phyloP scores from a whole-genome alignment of 2,329 filamentous ascomycete genomes.

The Colletotrichum navitas region DNA sequence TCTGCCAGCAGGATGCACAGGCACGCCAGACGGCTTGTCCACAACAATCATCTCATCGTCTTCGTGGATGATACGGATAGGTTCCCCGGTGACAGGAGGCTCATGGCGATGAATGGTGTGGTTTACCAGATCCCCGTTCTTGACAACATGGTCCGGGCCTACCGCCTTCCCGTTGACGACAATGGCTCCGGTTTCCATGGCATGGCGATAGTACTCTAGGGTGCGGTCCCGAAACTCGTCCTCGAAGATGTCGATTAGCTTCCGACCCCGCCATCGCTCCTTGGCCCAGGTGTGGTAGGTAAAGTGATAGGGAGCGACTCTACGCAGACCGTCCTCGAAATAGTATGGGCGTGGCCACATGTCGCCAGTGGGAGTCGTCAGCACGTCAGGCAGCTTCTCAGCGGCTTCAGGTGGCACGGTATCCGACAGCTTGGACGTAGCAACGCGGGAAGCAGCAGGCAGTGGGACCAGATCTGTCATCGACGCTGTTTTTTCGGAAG shows the following conservation, averaged over 20 bases:
- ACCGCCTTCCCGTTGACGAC: constrained; percentile 82
- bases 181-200: constrained; percentile 85
- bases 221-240: constrained; percentile 93
- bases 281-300: constrained; percentile 98
- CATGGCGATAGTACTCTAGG: constrained; percentile 85
- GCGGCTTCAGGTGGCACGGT: constrained; percentile 5
- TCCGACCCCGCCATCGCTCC: constrained; percentile 87
- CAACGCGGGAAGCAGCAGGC: background rate
- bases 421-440: constrained; percentile 7
- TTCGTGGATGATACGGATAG: constrained; percentile 88
- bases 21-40: constrained; percentile 94
- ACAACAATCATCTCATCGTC: constrained; percentile 95
- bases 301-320: constrained; percentile 88
- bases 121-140: constrained; percentile 91
- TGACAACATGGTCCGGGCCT: constrained; percentile 76
- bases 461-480: background rate
- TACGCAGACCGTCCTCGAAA: constrained; percentile 84
- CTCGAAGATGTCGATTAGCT: constrained; percentile 87
- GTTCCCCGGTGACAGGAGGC: constrained; percentile 86
- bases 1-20: constrained; percentile 93
- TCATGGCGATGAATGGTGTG: constrained; percentile 97
- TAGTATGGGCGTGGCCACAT: constrained; percentile 78
- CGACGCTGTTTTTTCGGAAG: background rate
- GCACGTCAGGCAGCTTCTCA: constrained; percentile 39
- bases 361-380: constrained; percentile 53